A percentile compares a stretch with the other conserved stretches of the same genome.
phyloP scores from a whole-genome alignment of 2,329 filamentous ascomycete genomes.

The Acarospora socialis region DNA sequence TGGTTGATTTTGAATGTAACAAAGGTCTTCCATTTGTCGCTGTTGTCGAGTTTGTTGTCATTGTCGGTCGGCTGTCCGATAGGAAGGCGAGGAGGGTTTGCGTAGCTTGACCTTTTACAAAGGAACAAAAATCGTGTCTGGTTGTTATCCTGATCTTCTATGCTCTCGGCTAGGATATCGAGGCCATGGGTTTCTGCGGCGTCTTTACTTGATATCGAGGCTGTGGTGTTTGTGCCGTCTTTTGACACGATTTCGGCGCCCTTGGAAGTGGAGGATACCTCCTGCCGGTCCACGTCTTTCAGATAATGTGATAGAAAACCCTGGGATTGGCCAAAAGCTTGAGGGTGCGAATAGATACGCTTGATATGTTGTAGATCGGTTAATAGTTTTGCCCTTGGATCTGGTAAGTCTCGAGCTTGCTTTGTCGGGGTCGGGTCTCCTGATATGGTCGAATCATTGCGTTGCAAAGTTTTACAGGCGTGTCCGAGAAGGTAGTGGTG shows the following conservation, averaged over 20 bases:
- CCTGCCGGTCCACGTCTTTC: slow-evolving; percentile 58
- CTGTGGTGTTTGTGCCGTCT: slow-evolving; percentile 46
- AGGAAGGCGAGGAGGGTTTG: slow-evolving; percentile 3
- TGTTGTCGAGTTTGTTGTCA: not conserved
- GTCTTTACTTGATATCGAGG: slow-evolving; percentile 62
- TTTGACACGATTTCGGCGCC: slow-evolving; percentile 61
- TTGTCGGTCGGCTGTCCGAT: too few species aligned
- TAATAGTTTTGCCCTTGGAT: slow-evolving; percentile 30
- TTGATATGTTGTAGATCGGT: slow-evolving; percentile 46
- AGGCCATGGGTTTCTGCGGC: slow-evolving; percentile 56
- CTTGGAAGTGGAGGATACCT: slow-evolving; percentile 71
- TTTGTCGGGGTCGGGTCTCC: too few species aligned
- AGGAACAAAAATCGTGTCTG: slow-evolving; percentile 33
- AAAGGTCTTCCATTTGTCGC: slow-evolving; percentile 50
- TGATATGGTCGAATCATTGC: too few species aligned
- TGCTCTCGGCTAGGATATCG: slow-evolving; percentile 44
- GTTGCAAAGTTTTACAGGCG: too few species aligned
- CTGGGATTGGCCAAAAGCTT: slow-evolving; percentile 84
- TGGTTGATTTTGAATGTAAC: slow-evolving; percentile 73
- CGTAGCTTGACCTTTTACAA: slow-evolving; percentile 10
- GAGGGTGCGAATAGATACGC: slow-evolving; percentile 80
- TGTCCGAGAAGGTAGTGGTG: slow-evolving; percentile 69
- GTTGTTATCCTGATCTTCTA: slow-evolving; percentile 31
- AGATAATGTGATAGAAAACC: slow-evolving; percentile 56
- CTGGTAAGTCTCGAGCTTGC: not conserved